Percentiles rank a stretch among this genome's conserved stretches.
These are phyloP conservation scores for Theobroma grandiflorum DNA, from an alignment of 441 rosid genomes.

Conservation along the genomic window DNA sequence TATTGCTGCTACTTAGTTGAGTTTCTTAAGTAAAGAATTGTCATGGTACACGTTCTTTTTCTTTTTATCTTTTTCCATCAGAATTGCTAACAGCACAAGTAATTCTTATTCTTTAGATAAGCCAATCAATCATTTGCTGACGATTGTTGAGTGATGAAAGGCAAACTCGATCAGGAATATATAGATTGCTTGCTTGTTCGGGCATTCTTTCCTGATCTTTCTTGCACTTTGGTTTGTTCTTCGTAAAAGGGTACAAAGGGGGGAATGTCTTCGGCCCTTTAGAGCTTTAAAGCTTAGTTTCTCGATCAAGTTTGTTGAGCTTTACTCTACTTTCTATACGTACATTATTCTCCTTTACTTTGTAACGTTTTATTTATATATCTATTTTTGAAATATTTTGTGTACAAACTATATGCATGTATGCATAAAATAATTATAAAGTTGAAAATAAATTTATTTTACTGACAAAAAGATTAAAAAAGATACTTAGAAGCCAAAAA, in stretches of 20 bases:
- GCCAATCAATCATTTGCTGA: background rate
- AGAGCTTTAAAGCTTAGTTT: background rate
- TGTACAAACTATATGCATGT: too few relatives aligned
- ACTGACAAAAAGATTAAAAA: too few relatives aligned
- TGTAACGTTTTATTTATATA: background rate
- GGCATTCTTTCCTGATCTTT: background rate
- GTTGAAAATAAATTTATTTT: too few relatives aligned
- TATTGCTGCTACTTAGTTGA: background rate
- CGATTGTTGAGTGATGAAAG: background rate
- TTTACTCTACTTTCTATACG: background rate
- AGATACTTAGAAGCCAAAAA: too few relatives aligned
- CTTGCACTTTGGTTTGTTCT: background rate
- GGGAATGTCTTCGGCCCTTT: background rate
- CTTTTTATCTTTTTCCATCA: background rate
- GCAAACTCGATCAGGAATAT: background rate
- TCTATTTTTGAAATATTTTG: background rate
- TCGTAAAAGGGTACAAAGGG: background rate
- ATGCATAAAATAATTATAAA: too few relatives aligned
- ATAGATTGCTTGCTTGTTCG: background rate
- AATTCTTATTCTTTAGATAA: conserved; percentile 8
- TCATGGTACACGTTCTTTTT: background rate
- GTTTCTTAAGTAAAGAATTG: conserved; percentile 1
- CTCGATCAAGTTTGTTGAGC: background rate
- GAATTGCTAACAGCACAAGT: background rate
- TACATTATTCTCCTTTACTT: background rate